Evolutionary conservation across 1,284 basidiomycete genomes (phyloP).

Genomic region (Ceratorhiza oryzae-sativae): DNA sequence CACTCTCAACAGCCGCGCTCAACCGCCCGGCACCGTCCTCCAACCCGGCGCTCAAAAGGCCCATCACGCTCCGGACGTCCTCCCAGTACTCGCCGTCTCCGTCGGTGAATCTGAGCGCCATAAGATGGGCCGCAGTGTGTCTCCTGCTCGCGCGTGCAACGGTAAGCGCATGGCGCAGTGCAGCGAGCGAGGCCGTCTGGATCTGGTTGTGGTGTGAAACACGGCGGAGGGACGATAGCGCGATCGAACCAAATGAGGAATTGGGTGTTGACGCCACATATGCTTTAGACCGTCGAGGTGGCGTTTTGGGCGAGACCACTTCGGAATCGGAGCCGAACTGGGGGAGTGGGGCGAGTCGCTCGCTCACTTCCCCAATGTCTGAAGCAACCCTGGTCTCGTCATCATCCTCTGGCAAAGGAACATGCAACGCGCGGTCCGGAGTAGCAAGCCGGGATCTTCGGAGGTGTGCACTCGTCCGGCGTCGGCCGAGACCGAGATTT

Average conservation of each 20-base stretch:
- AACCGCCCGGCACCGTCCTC: constrained; percentile 68
- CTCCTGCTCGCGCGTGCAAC: constrained; percentile 70
- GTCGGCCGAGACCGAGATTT: constrained; percentile 25
- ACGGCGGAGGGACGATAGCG: constrained; percentile 55
- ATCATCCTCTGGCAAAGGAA: constrained; percentile 51
- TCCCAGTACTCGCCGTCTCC: constrained; percentile 76
- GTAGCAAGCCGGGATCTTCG: constrained; percentile 41
- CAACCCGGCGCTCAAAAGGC: constrained; percentile 67
- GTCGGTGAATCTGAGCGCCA: constrained; percentile 69
- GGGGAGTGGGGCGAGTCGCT: constrained; percentile 18
- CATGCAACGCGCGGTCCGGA: constrained; percentile 46
- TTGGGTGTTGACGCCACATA: constrained; percentile 54
- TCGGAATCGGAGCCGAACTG: constrained; percentile 34
- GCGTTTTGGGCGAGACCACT: constrained; percentile 6
- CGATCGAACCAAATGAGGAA: constrained; percentile 48
- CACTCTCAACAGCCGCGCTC: constrained; percentile 64
- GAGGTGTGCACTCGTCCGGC: constrained; percentile 27
- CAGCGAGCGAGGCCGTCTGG: constrained; percentile 65
- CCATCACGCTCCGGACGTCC: constrained; percentile 74
- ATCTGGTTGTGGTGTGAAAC: constrained; percentile 61
- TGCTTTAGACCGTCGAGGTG: constrained; percentile 45
- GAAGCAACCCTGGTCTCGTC: constrained; percentile 43
- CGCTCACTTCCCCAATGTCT: constrained; percentile 45
- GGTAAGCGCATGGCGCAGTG: constrained; percentile 65
- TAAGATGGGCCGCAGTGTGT: constrained; percentile 75